These are phyloP conservation scores for Mucor plumbeus DNA, from an alignment of 371 early-diverging fungal genomes.

Conservation along the genomic window DNA sequence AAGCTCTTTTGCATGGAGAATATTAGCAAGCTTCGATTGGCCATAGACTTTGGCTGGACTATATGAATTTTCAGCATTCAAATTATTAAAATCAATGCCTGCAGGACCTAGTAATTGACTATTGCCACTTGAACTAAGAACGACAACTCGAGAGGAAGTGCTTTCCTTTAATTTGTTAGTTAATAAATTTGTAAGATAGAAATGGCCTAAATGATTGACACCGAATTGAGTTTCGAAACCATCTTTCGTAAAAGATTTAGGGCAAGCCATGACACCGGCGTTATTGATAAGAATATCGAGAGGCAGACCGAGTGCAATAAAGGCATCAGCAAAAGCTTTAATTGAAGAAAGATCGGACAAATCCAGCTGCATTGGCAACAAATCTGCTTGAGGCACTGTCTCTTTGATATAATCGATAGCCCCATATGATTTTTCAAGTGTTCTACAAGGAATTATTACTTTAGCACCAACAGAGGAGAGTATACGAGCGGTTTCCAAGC, in stretches of 20 bases:
- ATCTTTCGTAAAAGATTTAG: conserved; percentile 59
- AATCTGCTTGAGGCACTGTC: conserved; percentile 41
- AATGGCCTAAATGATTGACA: conserved; percentile 78
- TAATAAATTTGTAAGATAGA: conserved; percentile 62
- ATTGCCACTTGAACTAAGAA: conserved; percentile 51
- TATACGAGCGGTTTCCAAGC: conserved; percentile 9
- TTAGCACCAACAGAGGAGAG: conserved; percentile 12
- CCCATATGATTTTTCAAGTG: conserved; percentile 34
- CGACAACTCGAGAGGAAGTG: conserved; percentile 59
- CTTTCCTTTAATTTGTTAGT: conserved; percentile 59
- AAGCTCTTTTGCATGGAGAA: conserved; percentile 62
- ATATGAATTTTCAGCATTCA: conserved; percentile 45
- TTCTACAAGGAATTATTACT: conserved; percentile 57
- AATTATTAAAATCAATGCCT: conserved; percentile 31
- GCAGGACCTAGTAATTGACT: conserved; percentile 11
- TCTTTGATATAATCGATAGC: conserved; percentile 52
- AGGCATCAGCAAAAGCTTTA: conserved; percentile 47
- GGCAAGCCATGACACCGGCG: conserved; percentile 67
- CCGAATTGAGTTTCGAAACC: conserved; percentile 48
- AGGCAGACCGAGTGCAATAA: conserved; percentile 55
- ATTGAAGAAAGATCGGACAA: conserved; percentile 58
- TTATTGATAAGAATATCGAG: conserved; percentile 54
- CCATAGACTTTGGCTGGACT: conserved; percentile 9
- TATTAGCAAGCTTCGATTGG: conserved; percentile 33
- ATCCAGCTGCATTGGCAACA: conserved; percentile 61